Percentiles rank a stretch among this genome's conserved stretches.
These are phyloP conservation scores for Lojkania enalia DNA, from an alignment of 2,329 filamentous ascomycete species.

Conservation along the genomic window DNA sequence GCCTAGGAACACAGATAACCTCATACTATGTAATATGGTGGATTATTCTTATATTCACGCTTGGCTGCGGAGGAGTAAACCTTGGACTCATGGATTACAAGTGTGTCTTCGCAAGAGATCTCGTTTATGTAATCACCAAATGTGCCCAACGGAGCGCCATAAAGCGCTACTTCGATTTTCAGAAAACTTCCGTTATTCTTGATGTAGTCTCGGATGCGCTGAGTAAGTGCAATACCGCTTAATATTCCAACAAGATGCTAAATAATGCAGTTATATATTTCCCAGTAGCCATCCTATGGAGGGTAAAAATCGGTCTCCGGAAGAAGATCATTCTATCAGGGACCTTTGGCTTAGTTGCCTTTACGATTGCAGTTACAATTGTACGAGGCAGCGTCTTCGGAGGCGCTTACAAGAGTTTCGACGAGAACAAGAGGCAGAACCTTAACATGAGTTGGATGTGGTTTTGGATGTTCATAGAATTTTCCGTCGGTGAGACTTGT, in stretches of 20 bases:
- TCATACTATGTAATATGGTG: constrained; percentile 12
- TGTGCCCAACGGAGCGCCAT: background rate
- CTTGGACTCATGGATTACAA: constrained; percentile 9
- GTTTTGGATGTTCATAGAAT: constrained; percentile 15
- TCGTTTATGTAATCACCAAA: constrained; percentile 1
- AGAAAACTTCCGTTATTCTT: constrained; percentile 6
- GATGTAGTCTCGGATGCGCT: constrained; percentile 11
- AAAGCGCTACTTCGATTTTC: constrained; percentile 5
- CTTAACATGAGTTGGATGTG: constrained; percentile 9
- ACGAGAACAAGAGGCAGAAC: constrained; percentile 1
- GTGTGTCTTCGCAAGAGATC: constrained; percentile 4
- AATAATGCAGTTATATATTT: constrained; percentile 12
- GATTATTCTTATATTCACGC: constrained; percentile 9
- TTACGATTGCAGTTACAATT: constrained; percentile 17
- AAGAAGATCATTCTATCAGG: constrained; percentile 14
- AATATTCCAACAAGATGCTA: background rate
- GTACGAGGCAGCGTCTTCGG: constrained; percentile 12
- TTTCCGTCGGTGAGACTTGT: constrained; percentile 8
- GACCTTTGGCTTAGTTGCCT: constrained; percentile 12
- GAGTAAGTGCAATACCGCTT: constrained; percentile 7
- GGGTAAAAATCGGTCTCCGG: constrained; percentile 3
- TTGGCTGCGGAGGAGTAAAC: constrained; percentile 6
- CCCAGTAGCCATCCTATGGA: constrained; percentile 13
- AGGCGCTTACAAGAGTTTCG: constrained; percentile 6
- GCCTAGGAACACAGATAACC: constrained; percentile 11